Evolutionary conservation across 116 monocot genomes (phyloP).

Genomic region (Thalassia testudinum): DNA sequence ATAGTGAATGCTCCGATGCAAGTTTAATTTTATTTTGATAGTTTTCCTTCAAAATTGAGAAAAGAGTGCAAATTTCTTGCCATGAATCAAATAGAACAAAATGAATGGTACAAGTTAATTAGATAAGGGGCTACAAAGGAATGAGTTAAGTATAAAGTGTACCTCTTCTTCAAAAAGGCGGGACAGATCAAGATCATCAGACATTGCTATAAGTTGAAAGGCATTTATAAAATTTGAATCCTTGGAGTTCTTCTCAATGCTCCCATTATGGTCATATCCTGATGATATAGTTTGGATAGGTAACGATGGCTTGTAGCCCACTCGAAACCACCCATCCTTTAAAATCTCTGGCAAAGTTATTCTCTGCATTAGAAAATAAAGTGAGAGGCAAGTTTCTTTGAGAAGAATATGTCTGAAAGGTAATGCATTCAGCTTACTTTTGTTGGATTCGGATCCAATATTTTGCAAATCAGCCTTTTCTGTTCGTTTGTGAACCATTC

Average conservation of each 20-base stretch:
- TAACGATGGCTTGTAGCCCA: slow-evolving; percentile 21
- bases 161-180: slow-evolving; percentile 54
- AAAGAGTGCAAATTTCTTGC: no score
- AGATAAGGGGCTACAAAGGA: no score
- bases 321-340: slow-evolving; percentile 43
- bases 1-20: slow-evolving; percentile 26
- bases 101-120: no score
- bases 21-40: slow-evolving; percentile 39
- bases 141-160: no score
- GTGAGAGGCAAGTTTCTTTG: no score
- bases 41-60: slow-evolving; percentile 1
- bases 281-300: slow-evolving; percentile 22
- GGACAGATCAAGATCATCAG: slow-evolving; percentile 45
- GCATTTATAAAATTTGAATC: slow-evolving; percentile 41
- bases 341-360: slow-evolving; percentile 38
- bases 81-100: no score
- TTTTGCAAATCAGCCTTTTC: slow-evolving; percentile 24
- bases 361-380: slow-evolving; percentile 20
- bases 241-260: slow-evolving; percentile 2
- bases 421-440: slow-evolving; percentile 19
- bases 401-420: no score
- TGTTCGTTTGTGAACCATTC: slow-evolving; percentile 41
- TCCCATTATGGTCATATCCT: slow-evolving; percentile 7
- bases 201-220: slow-evolving; percentile 64
- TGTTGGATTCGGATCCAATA: slow-evolving; percentile 33